Evolutionary conservation across 2,329 filamentous ascomycete species (phyloP).

Genomic region (Colletotrichum karsti): DNA sequence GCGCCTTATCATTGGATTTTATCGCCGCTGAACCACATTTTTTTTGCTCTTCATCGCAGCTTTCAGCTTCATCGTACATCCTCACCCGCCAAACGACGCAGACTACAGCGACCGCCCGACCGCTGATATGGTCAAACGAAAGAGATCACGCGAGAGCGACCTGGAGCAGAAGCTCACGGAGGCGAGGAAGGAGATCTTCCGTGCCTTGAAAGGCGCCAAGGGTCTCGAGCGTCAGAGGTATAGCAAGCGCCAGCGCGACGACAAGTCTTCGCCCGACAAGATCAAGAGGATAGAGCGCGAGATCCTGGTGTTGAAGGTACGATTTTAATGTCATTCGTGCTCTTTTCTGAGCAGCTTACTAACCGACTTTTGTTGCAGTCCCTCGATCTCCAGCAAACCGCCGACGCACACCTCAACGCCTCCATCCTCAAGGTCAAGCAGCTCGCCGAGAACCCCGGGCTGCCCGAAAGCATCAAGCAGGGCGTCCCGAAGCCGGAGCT

Average conservation of each 20-base stretch:
- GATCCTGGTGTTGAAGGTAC: constrained; percentile 62
- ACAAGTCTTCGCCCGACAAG: constrained; percentile 55
- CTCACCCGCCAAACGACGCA: neutral
- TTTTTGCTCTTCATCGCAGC: constrained; percentile 9
- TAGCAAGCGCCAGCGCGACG: constrained; percentile 64
- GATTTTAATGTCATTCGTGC: neutral
- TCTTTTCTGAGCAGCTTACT: neutral
- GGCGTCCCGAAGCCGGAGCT: constrained; percentile 59
- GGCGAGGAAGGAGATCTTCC: constrained; percentile 67
- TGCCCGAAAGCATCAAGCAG: constrained; percentile 57
- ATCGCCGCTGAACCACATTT: constrained; percentile 18
- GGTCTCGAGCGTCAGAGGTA: constrained; percentile 83
- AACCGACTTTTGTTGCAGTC: constrained; percentile 46
- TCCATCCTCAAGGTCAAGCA: constrained; percentile 63
- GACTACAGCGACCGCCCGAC: neutral
- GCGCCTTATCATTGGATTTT: constrained; percentile 10
- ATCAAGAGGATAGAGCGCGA: constrained; percentile 70
- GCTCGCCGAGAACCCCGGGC: constrained; percentile 57
- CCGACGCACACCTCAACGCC: constrained; percentile 63
- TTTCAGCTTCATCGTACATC: neutral
- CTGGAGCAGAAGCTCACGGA: constrained; percentile 62
- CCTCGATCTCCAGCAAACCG: constrained; percentile 65
- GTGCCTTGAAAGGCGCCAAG: constrained; percentile 76
- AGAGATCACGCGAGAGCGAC: constrained; percentile 54
- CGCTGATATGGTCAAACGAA: constrained; percentile 64